Evolutionary conservation across 768 basidiomycete genomes (phyloP).

Genomic region (Mycena kentingensis): DNA sequence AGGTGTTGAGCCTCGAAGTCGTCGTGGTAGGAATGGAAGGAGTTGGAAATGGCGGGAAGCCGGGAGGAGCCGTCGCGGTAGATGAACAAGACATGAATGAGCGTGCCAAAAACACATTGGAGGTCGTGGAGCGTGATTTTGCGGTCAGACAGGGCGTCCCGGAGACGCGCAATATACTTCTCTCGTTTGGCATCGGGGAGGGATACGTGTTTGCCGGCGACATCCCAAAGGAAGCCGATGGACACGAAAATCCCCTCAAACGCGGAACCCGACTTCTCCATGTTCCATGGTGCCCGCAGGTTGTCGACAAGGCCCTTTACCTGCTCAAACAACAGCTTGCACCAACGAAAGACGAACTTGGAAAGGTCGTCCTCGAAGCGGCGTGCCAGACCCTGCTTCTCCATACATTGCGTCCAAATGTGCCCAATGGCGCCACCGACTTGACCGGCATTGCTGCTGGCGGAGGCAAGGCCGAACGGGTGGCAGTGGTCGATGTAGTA

Average conservation of each 20-base stretch:
- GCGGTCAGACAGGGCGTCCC: constrained; percentile 13
- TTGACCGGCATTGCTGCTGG: constrained; percentile 16
- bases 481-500: constrained; percentile 16
- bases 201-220: constrained; percentile 24
- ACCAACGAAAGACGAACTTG: background rate
- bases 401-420: constrained; percentile 2
- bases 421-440: background rate
- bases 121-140: constrained; percentile 14
- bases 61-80: constrained; percentile 28
- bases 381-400: background rate
- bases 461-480: constrained; percentile 6
- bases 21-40: constrained; percentile 27
- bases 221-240: constrained; percentile 34
- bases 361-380: constrained; percentile 11
- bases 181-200: constrained; percentile 29
- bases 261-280: constrained; percentile 18
- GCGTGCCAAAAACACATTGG: constrained; percentile 31
- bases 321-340: background rate
- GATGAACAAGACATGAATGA: constrained; percentile 36
- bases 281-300: constrained; percentile 29
- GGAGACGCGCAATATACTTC: constrained; percentile 24
- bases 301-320: constrained; percentile 8
- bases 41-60: constrained; percentile 30
- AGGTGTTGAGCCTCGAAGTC: constrained; percentile 20
- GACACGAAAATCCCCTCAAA: constrained; percentile 24